Evolutionary conservation across 768 basidiomycete genomes (phyloP), one percentile per base, ranked within the genome.

Genomic region (Tricholoma terreum): DNA sequence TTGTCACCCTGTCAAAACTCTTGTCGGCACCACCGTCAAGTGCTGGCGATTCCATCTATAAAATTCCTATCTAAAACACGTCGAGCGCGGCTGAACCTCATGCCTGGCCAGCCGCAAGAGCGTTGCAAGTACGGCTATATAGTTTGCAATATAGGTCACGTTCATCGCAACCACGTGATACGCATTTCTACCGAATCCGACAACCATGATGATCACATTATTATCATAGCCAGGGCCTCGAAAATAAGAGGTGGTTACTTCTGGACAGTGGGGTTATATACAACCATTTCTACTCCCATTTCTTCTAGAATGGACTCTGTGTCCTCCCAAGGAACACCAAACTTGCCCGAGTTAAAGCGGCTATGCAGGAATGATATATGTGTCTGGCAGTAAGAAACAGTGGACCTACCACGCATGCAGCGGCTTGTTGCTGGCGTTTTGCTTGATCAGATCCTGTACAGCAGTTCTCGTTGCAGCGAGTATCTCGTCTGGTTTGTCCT

Each of bases 261-360:
- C 3, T 27, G 30, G 10, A 11, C 54, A 45, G 52, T 54, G 12
- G 68, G 65, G 15, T 67, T 69, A 57, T 78, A 77, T 9, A 78
- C 68, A 7, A 61, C 67, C 71, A 77, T 74, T 12, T 61, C 56
- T 2, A 71, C 65, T 2, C 63, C 69, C 24, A 77, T 56, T 21
- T 69, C 68, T 6, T 70, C 63, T 50, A 78, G 52, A 24, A 77
- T 59, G 14, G 61, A 68, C 52, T 72, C 75, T 4, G 76, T 77
- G 17, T 68, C 63, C 36, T 63, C 66, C 77, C 77, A 78, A 33
- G 72, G 71, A 31, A 78, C 77, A n/a, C 69, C 74, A 65, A 78
- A 77, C 58, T 72, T 75, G 30, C 75, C 77, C 46, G 75, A 75
- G 59, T 78, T 77, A 59, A 78, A 74, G 10, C 74, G 76, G 55